Base-by-base conservation (phyloP, 2,329 filamentous ascomycete species). In the Phialophora macrospora region DNA sequence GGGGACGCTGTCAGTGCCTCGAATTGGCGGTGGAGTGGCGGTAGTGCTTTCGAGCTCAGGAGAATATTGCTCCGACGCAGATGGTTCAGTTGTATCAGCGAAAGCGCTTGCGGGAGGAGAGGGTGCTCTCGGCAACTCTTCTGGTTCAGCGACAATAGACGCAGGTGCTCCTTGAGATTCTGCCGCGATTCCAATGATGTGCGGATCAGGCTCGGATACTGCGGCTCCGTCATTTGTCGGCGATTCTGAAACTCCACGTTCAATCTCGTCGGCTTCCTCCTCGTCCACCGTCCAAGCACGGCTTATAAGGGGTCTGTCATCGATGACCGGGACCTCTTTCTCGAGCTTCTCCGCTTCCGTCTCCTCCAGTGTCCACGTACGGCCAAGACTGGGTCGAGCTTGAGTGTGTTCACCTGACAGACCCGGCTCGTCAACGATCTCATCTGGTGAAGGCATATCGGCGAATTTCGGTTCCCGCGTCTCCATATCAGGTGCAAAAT, bases 361-460 rank as follows among this genome's bases (percentile, higher is more conserved):
- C 22, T 70, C 69, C 30, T 66, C 68, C 20, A 72, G 55, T 1
- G 67, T 72, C 63, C 69, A 67, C 14, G 65, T 52, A 32, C 68
- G 70, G 26, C 62, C 59, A 11, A 66, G 28, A 11, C 24, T 22
- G 7, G 70, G 70, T 41, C 64, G 64, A 41, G 32, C n/a, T 22
- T 34, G 34, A 17, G 24, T 38, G 4, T 55, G 55, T 26, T 63
- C 59, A 17, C 11, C 17, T 2, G 17, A 28, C 8, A 26, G 32
- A 20, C 8, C 20, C 6, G 56, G 41, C 46, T 44, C 44, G 22
- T 49, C 26, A 9, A 32, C 88, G 3, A 87, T 84, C 3, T 88
- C 87, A 20, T 85, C 81, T 22, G 81, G 73, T 30, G 84, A 84
- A 17, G 84, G 83, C 6, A 75, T 75, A 17, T 79, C 79, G 44